Base-by-base conservation (phyloP, 2,329 filamentous ascomycete genomes). In the Escovopsis weberi region DNA sequence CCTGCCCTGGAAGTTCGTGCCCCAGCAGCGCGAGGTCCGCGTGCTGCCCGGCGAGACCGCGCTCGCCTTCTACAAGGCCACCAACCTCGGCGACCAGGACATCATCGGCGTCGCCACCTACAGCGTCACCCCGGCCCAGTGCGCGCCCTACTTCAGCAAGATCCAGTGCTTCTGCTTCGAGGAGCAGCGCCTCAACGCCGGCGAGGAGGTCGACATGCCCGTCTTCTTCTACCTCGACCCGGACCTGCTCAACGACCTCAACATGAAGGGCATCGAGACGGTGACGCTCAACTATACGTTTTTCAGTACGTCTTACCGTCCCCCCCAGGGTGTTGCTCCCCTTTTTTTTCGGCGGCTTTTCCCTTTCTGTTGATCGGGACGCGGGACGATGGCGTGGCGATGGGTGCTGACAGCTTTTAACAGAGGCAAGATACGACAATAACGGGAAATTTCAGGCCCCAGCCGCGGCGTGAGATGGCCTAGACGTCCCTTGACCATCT, bases 141-240 rank as follows among this genome's bases (percentile, higher is more conserved):
- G 94, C 37, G 89, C 91, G 37, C 88, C 86, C 1, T 98, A 98
- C 62, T 98, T 98, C 59, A 93, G 85, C 75, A 98, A 98, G 74
- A 98, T 98, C 38, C 91, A 98, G 64, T 98, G 91, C 59, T 98
- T 98, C 64, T 98, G 91, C 63, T 98, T 98, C 55, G 91, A 98
- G 67, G 89, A 87, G 64, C 91, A 98, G 71, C 74, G 93, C 47
- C 64, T 98, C 50, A 89, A 91, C 58, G 88, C 88, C 6, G 88
- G 89, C 37, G 93, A 98, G 71, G 91, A 87, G 37, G 91, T 98
- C 42, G 91, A 98, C 61, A 98, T 98, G 93, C 93, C 91, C 0
- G 93, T 98, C 1, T 98, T 98, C 64, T 98, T 98, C 66, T 98
- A 96, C 63, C 83, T 98, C 50, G 91, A 98, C 57, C 91, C 91